Evolutionary conservation across 441 rosid species (phyloP).

Genomic region (Pelargonium exstipulatum): DNA sequence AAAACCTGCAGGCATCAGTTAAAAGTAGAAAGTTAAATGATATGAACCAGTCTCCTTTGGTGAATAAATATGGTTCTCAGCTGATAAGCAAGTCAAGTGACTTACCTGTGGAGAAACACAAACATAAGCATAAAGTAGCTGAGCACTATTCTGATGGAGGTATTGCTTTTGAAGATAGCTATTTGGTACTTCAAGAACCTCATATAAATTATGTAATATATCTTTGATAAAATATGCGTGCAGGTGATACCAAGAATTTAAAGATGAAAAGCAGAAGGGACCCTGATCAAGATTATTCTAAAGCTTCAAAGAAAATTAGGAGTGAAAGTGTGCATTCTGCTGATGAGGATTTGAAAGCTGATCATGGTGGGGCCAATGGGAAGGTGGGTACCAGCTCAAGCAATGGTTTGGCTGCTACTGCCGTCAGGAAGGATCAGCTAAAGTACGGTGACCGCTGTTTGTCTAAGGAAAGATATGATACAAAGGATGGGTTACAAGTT

Average conservation of each 20-base stretch:
- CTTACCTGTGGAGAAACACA: conserved; percentile 41
- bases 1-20: conserved; percentile 28
- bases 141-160: conserved; percentile 64
- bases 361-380: conserved; percentile 29
- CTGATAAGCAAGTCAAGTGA: conserved; percentile 35
- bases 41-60: conserved; percentile 33
- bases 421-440: conserved; percentile 42
- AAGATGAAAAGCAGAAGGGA: conserved; percentile 58
- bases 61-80: conserved; percentile 34
- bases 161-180: conserved; percentile 32
- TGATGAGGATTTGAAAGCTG: conserved; percentile 44
- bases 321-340: conserved; percentile 37
- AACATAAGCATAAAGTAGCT: conserved; percentile 42
- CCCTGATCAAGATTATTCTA: conserved; percentile 39
- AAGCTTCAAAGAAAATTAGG: conserved; percentile 61
- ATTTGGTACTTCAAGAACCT: not conserved
- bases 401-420: conserved; percentile 40
- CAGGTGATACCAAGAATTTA: conserved; percentile 51
- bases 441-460: conserved; percentile 32
- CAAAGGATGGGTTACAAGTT: conserved; percentile 33
- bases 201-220: conserved; percentile 22
- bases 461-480: conserved; percentile 34
- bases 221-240: conserved; percentile 23
- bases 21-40: conserved; percentile 36
- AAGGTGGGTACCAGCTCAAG: conserved; percentile 44